phyloP scores from a whole-genome alignment of 768 basidiomycete genomes.

The Rhodotorula babjevae region DNA sequence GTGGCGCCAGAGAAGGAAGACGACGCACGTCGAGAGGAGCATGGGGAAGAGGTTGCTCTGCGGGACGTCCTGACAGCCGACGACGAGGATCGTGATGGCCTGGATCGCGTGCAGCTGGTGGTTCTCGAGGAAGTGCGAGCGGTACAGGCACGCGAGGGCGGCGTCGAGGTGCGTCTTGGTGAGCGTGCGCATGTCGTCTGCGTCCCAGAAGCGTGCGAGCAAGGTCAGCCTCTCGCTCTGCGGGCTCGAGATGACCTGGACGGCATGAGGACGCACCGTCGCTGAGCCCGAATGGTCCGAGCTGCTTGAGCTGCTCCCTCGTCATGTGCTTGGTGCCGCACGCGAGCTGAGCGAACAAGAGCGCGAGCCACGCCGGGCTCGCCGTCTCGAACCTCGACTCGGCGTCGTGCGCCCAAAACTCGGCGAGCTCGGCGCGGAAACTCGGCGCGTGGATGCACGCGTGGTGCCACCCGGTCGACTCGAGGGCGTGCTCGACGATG shows the following conservation, averaged over 20 bases:
- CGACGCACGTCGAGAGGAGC: slow-evolving; percentile 4
- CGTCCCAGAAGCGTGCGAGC: too few relatives aligned
- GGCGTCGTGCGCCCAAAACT: background rate
- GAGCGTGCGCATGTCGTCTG: slow-evolving; percentile 1
- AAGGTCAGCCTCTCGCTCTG: background rate
- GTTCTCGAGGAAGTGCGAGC: slow-evolving; percentile 10
- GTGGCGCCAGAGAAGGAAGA: too few relatives aligned
- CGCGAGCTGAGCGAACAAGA: slow-evolving; percentile 11
- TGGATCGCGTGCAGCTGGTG: slow-evolving; percentile 4
- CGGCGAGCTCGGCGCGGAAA: slow-evolving; percentile 8
- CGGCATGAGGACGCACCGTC: background rate
- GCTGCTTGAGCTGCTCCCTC: background rate
- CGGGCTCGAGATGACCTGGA: too few relatives aligned
- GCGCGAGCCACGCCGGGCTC: slow-evolving; percentile 13
- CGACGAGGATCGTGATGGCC: slow-evolving; percentile 14
- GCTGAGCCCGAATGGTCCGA: background rate
- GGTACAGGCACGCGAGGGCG: slow-evolving; percentile 11
- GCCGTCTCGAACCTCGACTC: background rate
- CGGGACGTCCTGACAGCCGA: slow-evolving; percentile 7
- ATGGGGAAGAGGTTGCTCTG: slow-evolving; percentile 9
- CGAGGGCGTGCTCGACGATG: slow-evolving; percentile 8
- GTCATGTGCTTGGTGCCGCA: slow-evolving; percentile 9
- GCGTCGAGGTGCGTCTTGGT: slow-evolving; percentile 15
- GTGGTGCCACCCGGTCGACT: slow-evolving; percentile 6
- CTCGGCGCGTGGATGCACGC: slow-evolving; percentile 5